phyloP scores from a whole-genome alignment of 2,329 filamentous ascomycete genomes.

The Aspergillus phoenicis region DNA sequence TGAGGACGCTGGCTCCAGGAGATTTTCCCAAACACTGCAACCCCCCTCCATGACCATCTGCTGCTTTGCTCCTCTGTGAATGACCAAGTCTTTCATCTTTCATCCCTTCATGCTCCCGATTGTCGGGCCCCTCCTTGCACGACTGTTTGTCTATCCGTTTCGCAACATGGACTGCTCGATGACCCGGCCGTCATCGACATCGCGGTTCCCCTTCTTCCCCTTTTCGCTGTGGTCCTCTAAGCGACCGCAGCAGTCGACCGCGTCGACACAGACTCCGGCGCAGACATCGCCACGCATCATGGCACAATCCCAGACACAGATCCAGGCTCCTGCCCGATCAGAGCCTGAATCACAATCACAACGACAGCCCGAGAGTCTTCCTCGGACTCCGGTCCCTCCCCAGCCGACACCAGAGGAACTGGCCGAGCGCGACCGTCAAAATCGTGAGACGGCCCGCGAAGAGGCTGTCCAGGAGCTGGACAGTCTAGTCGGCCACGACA shows the following conservation, averaged over 20 bases:
- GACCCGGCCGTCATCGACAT: slow-evolving; percentile 12
- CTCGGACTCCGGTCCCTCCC: not conserved
- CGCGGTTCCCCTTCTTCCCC: slow-evolving; percentile 21
- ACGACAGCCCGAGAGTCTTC: not conserved
- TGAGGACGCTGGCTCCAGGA: not conserved
- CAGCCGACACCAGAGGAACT: slow-evolving; percentile 4
- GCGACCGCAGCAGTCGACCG: slow-evolving; percentile 4
- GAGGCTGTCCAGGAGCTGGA: slow-evolving; percentile 20
- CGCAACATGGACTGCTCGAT: slow-evolving; percentile 21
- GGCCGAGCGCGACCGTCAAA: slow-evolving; percentile 11
- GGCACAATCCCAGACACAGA: slow-evolving; percentile 3
- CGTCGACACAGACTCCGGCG: slow-evolving; percentile 8
- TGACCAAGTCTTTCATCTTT: not conserved
- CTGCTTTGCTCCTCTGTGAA: not conserved
- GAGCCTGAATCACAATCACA: not conserved
- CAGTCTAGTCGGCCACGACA: slow-evolving; percentile 20
- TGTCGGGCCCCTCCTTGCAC: slow-evolving; percentile 11
- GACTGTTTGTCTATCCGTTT: slow-evolving; percentile 15
- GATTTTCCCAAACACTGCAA: not conserved
- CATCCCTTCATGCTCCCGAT: slow-evolving; percentile 13
- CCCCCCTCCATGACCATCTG: not conserved
- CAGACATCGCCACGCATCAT: not conserved
- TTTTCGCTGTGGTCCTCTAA: slow-evolving; percentile 19
- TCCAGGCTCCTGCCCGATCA: not conserved
- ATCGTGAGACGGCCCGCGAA: slow-evolving; percentile 14